Evolutionary conservation across 164 flowering plant genomes (phyloP), one percentile per base, ranked within the genome.

Genomic region (Berberis vulgaris): DNA sequence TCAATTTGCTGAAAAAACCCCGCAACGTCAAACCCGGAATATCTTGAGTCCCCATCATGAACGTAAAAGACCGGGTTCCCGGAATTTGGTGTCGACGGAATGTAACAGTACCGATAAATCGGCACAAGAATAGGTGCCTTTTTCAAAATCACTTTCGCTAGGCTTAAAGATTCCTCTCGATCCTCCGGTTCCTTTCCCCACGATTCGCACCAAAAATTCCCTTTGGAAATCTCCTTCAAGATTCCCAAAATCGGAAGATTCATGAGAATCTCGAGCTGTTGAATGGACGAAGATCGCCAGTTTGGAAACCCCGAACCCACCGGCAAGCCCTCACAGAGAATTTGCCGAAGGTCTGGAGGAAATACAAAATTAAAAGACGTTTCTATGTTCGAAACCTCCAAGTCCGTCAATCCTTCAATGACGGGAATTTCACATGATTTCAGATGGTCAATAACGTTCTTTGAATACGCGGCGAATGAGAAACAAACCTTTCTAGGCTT

Each of bases 401-500:
- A 26, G 50, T 83, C 86, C 8, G 94, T 68, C 59, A 93, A 80
- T 39, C 97, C 98, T 0, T 70, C 59, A 1, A 58, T 57, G 10
- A 88, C 76, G 2, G 82, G 83, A 40, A 92, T 56, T 54, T 73
- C 39, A 65, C 75, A 66, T 68, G 75, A 57, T n/a, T 61, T 77
- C 44, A 89, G 81, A 49, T 81, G 83, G 56, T 68, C 69, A 60
- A 88, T 79, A 4, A 88, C 68, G 61, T 67, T 67, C 60, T 84
- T 85, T 46, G 96, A 81, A 71, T 86, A 88, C 8, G 98, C 96
- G 0, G 98, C 96, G 71, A 78, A 89, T 39, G 98, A 89, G 84
- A 89, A 89, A 75, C 90, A 85, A n/a, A 79, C 87, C n/a, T 57
- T 41, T 42, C n/a, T 57, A 40, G 43, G 41, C 10, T 47, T 47